phyloP scores from a whole-genome alignment of 1,139 yeast genomes.

The Hansenula lynferdii region DNA sequence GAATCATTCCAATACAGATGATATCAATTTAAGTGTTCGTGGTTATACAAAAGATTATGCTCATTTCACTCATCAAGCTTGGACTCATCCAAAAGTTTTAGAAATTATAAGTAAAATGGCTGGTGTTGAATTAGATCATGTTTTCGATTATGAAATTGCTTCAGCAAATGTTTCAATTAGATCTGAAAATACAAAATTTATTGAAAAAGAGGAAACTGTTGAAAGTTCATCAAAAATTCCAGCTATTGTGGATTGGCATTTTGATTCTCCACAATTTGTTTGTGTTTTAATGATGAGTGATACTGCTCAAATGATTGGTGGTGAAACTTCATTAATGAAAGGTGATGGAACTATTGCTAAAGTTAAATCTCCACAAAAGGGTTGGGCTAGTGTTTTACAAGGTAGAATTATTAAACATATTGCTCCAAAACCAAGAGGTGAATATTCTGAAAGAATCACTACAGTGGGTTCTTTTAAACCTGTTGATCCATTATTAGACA shows the following conservation, averaged over 20 bases:
- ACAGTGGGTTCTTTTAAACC: slow-evolving; percentile 42
- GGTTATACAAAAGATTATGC: slow-evolving; percentile 40
- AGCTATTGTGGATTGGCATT: slow-evolving; percentile 56
- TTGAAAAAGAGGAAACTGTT: slow-evolving; percentile 4
- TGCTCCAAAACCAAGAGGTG: slow-evolving; percentile 50
- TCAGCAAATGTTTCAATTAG: slow-evolving; percentile 42
- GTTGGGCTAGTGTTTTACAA: slow-evolving; percentile 52
- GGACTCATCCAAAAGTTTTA: slow-evolving; percentile 51
- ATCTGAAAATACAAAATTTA: slow-evolving; percentile 10
- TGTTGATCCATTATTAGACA: slow-evolving; percentile 34
- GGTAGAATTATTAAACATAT: slow-evolving; percentile 50
- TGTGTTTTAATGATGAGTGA: slow-evolving; percentile 59
- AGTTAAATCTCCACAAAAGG: slow-evolving; percentile 49
- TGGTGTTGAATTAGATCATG: slow-evolving; percentile 46
- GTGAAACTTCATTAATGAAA: slow-evolving; percentile 50
- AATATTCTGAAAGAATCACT: slow-evolving; percentile 47
- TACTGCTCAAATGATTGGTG: slow-evolving; percentile 52
- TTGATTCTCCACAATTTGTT: slow-evolving; percentile 57
- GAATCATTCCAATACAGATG: slow-evolving; percentile 36
- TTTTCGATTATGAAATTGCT: slow-evolving; percentile 52
- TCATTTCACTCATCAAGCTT: slow-evolving; percentile 48
- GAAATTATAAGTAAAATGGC: slow-evolving; percentile 48
- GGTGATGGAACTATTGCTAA: slow-evolving; percentile 40
- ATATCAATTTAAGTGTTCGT: slow-evolving; percentile 30
- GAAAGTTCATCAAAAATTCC: slow-evolving; percentile 35